Base-by-base conservation (phyloP, 2,329 filamentous ascomycete genomes). In the Fusarium sacchari region DNA sequence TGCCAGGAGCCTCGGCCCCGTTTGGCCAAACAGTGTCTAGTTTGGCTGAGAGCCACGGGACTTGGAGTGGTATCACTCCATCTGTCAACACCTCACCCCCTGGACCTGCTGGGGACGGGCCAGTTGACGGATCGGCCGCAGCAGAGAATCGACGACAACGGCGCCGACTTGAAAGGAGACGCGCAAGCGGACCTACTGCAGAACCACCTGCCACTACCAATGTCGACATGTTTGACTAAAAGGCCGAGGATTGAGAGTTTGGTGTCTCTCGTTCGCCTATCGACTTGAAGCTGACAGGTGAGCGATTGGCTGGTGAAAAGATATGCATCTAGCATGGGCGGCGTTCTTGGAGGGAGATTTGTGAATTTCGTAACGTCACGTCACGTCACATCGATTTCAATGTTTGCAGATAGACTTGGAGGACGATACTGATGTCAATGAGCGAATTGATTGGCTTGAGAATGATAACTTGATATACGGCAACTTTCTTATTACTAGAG, bases 101-200 rank as follows among this genome's bases (percentile, higher is more conserved):
- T 46, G 81, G 78, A 52, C 79, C 69, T 36, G 66, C 72, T 36
- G 79, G 77, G n/a, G 76, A 77, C 24, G 74, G 61, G 12, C 74
- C 76, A 6, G 88, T 86, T 11, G 75, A 75, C 20, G 80, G 80
- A 32, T 80, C 81, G 6, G 78, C 79, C 3, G 79, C 79, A 5
- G 88, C 87, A 10, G 86, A 91, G 64, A 86, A 88, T 65, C 82
- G 90, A 70, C 79, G 88, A 72, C 82, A 89, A 77, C 82, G 89
- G 78, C 85, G 90, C 75, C 84, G 90, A 72, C 79, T 86, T 68
- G 90, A 92, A 80, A 84, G 84, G 66, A 78, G 90, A 74, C 83
- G 80, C 81, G 84, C 74, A 73, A 84, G 75, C 80, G 75, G 75
- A 43, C 83, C 79, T 64, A 46, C 64, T n/a, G 34, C 55, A 28